Percentiles rank a stretch among this genome's conserved stretches.
These are phyloP conservation scores for Suhomyces bolitotheri DNA, from an alignment of 1,139 yeast species.

Conservation along the genomic window DNA sequence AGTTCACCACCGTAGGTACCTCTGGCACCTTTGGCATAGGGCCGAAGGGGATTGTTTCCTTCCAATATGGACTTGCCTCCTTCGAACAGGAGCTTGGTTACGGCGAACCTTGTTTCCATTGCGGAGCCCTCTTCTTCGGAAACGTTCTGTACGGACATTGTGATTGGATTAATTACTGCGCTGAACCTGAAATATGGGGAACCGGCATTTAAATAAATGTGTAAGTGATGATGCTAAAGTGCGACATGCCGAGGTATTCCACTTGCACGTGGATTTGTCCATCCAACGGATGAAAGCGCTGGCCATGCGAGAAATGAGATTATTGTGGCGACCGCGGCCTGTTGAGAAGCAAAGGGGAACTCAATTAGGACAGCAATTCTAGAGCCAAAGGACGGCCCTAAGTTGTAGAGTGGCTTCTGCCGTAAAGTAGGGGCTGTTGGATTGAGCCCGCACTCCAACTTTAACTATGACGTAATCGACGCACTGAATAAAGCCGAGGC, in stretches of 20 bases:
- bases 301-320: too few relatives aligned
- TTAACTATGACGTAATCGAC: too few relatives aligned
- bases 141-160: slow-evolving; percentile 4
- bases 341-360: too few relatives aligned
- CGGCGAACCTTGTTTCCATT: slow-evolving; percentile 26
- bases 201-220: neutral
- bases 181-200: neutral
- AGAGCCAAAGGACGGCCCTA: too few relatives aligned
- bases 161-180: neutral
- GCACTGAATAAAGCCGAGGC: too few relatives aligned
- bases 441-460: too few relatives aligned
- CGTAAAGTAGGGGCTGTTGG: too few relatives aligned
- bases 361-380: too few relatives aligned
- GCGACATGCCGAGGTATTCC: neutral
- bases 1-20: slow-evolving; percentile 49
- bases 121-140: slow-evolving; percentile 20
- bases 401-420: too few relatives aligned
- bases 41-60: slow-evolving; percentile 42
- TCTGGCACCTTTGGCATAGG: slow-evolving; percentile 30
- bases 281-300: too few relatives aligned
- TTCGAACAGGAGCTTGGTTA: slow-evolving; percentile 15
- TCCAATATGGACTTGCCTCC: slow-evolving; percentile 17
- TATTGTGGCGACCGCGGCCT: too few relatives aligned
- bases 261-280: slow-evolving; percentile 1
- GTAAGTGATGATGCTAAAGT: neutral